These are phyloP conservation scores for Cyclotella atomus DNA, from an alignment of 108 stramenopile genomes.

Conservation along the genomic window DNA sequence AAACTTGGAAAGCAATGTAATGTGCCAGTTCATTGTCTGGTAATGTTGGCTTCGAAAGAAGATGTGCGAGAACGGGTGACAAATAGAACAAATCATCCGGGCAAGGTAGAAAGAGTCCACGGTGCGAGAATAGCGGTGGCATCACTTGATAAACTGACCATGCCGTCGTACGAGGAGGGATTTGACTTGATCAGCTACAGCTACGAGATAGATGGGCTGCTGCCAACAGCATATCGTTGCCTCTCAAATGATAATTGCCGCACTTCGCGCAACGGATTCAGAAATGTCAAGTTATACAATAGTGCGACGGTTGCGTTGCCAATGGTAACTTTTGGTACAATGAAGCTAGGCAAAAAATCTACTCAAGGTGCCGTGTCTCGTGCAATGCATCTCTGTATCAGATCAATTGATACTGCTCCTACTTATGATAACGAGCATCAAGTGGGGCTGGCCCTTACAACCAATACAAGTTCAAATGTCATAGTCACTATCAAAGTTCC, in stretches of 20 bases:
- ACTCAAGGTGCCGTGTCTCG: conserved; percentile 37
- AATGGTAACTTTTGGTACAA: conserved; percentile 69
- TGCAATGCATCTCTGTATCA: conserved; percentile 51
- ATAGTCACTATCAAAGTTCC: conserved; percentile 77
- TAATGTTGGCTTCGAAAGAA: conserved; percentile 57
- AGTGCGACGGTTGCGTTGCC: conserved; percentile 43
- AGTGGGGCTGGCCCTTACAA: conserved; percentile 59
- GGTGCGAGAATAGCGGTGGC: conserved; percentile 60
- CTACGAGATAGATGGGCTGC: conserved; percentile 22
- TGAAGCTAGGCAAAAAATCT: conserved; percentile 54
- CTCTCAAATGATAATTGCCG: neutral
- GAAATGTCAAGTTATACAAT: conserved; percentile 19
- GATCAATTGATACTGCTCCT: conserved; percentile 80
- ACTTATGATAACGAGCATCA: conserved; percentile 81
- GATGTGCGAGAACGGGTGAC: conserved; percentile 62
- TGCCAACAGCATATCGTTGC: conserved; percentile 21
- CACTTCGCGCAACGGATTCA: neutral
- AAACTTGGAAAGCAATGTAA: conserved; percentile 41
- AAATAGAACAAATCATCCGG: conserved; percentile 75
- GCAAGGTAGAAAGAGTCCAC: conserved; percentile 67
- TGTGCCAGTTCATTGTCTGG: conserved; percentile 65
- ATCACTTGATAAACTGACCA: conserved; percentile 47
- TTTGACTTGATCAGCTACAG: conserved; percentile 56
- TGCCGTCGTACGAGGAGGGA: conserved; percentile 72
- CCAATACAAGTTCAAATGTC: neutral